phyloP scores from a whole-genome alignment of 2,329 filamentous ascomycete genomes.

The Fusarium papillatum region DNA sequence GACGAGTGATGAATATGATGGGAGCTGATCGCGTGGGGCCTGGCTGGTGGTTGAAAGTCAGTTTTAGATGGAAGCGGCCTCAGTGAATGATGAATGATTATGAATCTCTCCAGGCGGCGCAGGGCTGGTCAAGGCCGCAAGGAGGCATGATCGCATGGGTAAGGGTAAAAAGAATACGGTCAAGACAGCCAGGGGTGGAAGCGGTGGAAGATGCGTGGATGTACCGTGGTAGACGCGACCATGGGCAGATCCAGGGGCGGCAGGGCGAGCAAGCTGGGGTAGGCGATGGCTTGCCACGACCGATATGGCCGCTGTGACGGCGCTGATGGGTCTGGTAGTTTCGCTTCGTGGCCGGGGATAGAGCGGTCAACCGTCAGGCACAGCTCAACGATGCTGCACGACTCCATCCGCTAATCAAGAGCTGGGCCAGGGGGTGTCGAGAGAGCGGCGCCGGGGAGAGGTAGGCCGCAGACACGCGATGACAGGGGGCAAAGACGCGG shows the following conservation, averaged over 20 bases:
- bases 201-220: slow-evolving; percentile 37
- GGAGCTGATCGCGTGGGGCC: slow-evolving; percentile 27
- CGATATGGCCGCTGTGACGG: slow-evolving; percentile 16
- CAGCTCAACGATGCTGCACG: slow-evolving; percentile 30
- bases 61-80: slow-evolving; percentile 39
- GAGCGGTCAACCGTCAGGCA: slow-evolving; percentile 40
- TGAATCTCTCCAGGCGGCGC: slow-evolving; percentile 18
- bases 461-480: slow-evolving; percentile 33
- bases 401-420: slow-evolving; percentile 38
- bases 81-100: slow-evolving; percentile 20
- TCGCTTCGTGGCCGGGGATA: slow-evolving; percentile 17
- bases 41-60: slow-evolving; percentile 34
- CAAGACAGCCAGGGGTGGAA: slow-evolving; percentile 25
- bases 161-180: slow-evolving; percentile 39
- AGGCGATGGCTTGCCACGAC: slow-evolving; percentile 34
- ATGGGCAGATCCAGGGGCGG: slow-evolving; percentile 43
- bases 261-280: slow-evolving; percentile 28
- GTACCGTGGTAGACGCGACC: slow-evolving; percentile 28
- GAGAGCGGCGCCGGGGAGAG: slow-evolving; percentile 30
- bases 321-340: slow-evolving; percentile 9
- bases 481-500: slow-evolving; percentile 29
- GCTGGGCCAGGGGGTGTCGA: slow-evolving; percentile 23
- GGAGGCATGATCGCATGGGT: slow-evolving; percentile 34
- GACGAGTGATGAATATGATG: slow-evolving; percentile 8
- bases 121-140: slow-evolving; percentile 25